Evolutionary conservation across 805 yeast genomes (phyloP).

Genomic region (Starmerella khaoyaiensis): DNA sequence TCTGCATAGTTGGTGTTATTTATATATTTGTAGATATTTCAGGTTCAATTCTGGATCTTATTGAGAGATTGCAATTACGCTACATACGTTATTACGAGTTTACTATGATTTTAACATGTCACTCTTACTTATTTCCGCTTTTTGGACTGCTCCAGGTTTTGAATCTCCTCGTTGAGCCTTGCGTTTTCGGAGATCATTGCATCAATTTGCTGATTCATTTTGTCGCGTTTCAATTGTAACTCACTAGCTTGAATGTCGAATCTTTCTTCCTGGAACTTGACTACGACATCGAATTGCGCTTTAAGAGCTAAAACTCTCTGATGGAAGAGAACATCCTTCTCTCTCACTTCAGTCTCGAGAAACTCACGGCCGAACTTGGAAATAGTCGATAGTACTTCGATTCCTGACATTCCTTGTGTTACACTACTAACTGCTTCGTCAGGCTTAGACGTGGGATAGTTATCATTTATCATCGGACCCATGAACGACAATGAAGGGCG

Average conservation of each 20-base stretch:
- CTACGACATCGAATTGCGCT: constrained; percentile 70
- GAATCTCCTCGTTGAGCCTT: constrained; percentile 25
- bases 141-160: constrained; percentile 6
- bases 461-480: too few relatives aligned
- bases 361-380: constrained; percentile 8
- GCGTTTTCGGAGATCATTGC: constrained; percentile 48
- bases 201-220: constrained; percentile 9
- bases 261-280: constrained; percentile 79
- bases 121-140: constrained; percentile 7
- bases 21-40: too few relatives aligned
- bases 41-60: too few relatives aligned
- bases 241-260: constrained; percentile 87
- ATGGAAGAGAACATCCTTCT: constrained; percentile 13
- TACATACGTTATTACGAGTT: too few relatives aligned
- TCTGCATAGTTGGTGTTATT: too few relatives aligned
- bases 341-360: constrained; percentile 9
- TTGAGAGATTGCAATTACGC: too few relatives aligned
- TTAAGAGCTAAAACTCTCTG: constrained; percentile 12
- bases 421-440: too few relatives aligned
- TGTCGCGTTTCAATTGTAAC: constrained; percentile 65
- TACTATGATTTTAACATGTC: too few relatives aligned
- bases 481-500: not conserved
- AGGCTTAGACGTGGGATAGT: not conserved
- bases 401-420: constrained; percentile 7
- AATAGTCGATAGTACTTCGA: constrained; percentile 14